Conservation (phyloP, 169 alveolate species). For the Plasmodium berghei region DNA sequence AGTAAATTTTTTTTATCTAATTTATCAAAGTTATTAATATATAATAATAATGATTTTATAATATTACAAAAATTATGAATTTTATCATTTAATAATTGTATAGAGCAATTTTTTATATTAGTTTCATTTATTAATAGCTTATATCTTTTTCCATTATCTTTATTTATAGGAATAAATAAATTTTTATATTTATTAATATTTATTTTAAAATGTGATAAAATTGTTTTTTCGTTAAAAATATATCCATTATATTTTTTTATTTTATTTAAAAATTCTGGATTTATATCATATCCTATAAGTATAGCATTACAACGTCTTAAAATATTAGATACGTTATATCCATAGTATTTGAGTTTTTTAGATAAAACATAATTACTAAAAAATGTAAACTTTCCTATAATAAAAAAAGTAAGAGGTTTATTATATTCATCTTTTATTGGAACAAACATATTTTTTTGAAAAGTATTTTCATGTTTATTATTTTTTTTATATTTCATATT, state of each 20-base stretch:
- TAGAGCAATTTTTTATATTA: constrained; percentile 23
- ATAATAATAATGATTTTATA: neutral
- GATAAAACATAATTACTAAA: constrained; percentile 32
- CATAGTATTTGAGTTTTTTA: constrained; percentile 33
- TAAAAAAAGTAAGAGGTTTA: constrained; percentile 42
- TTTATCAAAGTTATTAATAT: neutral
- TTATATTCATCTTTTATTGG: constrained; percentile 19
- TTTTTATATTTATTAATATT: constrained; percentile 18
- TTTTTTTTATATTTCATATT: neutral
- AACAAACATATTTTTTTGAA: neutral
- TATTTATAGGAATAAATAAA: constrained; percentile 38
- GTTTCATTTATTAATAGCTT: constrained; percentile 18
- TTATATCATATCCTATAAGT: constrained; percentile 46
- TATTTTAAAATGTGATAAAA: constrained; percentile 29
- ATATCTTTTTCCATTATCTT: constrained; percentile 50
- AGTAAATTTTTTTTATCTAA: neutral
- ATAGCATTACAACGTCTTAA: constrained; percentile 32
- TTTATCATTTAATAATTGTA: neutral
- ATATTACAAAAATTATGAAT: constrained; percentile 19
- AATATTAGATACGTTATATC: constrained; percentile 29
- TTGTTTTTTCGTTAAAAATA: constrained; percentile 33
- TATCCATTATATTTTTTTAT: constrained; percentile 26
- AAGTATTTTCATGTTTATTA: too few relatives aligned
- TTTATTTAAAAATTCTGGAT: constrained; percentile 28
- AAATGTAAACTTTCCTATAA: constrained; percentile 31